phyloP scores from a whole-genome alignment of 495 filamentous ascomycete species.

The Trichocladium antarcticum region DNA sequence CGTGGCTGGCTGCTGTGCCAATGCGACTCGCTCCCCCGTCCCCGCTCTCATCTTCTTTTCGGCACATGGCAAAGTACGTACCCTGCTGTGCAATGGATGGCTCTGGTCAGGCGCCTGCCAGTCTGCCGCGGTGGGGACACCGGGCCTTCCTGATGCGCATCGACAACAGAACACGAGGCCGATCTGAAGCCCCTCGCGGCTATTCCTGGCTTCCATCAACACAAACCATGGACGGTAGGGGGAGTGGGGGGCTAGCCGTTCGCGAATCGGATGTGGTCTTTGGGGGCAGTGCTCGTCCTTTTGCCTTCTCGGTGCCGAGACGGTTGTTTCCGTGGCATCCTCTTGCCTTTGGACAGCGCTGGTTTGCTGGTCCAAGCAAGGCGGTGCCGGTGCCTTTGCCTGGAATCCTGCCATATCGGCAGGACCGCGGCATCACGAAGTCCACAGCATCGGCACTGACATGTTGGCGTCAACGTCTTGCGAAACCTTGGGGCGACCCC shows the following conservation, averaged over 20 bases:
- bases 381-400: not conserved
- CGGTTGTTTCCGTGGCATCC: not conserved
- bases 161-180: not conserved
- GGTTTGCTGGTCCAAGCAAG: not conserved
- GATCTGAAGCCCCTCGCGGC: conserved; percentile 1
- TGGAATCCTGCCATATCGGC: not conserved
- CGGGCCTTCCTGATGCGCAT: conserved; percentile 1
- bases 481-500: not conserved
- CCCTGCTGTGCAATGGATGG: not conserved
- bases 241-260: not conserved
- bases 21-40: not conserved
- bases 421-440: not conserved
- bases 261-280: conserved; percentile 10
- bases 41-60: not conserved
- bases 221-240: too few species aligned
- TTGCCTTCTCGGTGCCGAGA: conserved; percentile 14
- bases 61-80: not conserved
- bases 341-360: not conserved
- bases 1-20: not conserved
- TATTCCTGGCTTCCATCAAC: conserved; percentile 4
- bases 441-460: not conserved
- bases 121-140: not conserved
- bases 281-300: not conserved
- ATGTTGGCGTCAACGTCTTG: not conserved
- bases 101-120: too few species aligned